These are phyloP conservation scores for Lunularia cruciata DNA, from an alignment of 225 moss, liverwort and hornwort genomes.

Conservation along the genomic window DNA sequence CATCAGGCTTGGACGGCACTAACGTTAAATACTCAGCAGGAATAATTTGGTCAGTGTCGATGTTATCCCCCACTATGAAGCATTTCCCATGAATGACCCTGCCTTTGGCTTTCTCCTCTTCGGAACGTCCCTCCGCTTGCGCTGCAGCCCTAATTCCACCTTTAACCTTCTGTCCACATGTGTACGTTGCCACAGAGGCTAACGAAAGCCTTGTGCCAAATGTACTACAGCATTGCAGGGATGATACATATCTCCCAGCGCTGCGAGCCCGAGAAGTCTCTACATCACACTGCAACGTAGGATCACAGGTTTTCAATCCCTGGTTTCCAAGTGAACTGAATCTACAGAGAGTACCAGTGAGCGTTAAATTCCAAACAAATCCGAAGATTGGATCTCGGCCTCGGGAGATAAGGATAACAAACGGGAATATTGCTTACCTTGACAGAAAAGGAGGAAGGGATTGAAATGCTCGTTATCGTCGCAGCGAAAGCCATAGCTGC, in stretches of 20 bases:
- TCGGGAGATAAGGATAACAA: not conserved
- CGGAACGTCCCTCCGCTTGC: not conserved
- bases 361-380: not conserved
- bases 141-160: slow-evolving; percentile 8
- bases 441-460: not conserved
- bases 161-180: not conserved
- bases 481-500: slow-evolving; percentile 2
- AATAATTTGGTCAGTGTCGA: slow-evolving; percentile 98
- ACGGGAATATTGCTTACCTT: not conserved
- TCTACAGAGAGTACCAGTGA: not conserved
- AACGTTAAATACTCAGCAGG: slow-evolving; percentile 87
- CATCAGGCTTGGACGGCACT: slow-evolving; percentile 85
- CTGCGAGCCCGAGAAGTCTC: not conserved
- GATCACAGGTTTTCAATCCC: too few relatives aligned
- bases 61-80: slow-evolving; percentile 91
- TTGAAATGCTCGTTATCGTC: slow-evolving; percentile 1
- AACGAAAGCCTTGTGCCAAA: not conserved
- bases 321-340: not conserved
- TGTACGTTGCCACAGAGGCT: not conserved
- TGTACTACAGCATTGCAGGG: not conserved
- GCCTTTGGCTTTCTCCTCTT: slow-evolving; percentile 28
- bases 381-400: not conserved
- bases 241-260: not conserved
- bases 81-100: slow-evolving; percentile 80
- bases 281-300: not conserved